Conservation (phyloP, 805 yeast species). For the Hanseniaspora mollemarum region DNA sequence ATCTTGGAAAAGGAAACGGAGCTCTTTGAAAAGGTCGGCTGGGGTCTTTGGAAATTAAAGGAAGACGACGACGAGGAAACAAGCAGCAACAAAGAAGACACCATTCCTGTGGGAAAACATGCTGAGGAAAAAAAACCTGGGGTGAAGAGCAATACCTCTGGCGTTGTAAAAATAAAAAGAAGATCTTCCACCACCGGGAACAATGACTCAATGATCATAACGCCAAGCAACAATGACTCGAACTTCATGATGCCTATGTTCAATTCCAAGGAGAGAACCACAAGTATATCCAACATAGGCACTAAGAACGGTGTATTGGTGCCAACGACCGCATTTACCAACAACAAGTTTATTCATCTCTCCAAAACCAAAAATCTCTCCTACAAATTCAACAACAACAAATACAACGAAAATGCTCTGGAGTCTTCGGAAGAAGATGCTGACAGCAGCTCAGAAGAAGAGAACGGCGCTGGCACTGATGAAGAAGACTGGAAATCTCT, state of each 20-base stretch:
- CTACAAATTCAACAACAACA: not conserved
- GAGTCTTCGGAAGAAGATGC: slow-evolving; percentile 11
- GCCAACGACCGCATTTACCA: slow-evolving; percentile 16
- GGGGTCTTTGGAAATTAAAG: slow-evolving; percentile 84
- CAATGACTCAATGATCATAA: not conserved
- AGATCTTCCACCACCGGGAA: slow-evolving; percentile 21
- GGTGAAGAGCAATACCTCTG: slow-evolving; percentile 15
- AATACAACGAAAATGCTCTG: slow-evolving; percentile 8
- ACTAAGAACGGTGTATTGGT: slow-evolving; percentile 2
- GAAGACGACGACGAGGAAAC: not conserved
- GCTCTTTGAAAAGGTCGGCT: slow-evolving; percentile 79
- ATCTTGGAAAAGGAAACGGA: slow-evolving; percentile 67
- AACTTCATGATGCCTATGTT: slow-evolving; percentile 9
- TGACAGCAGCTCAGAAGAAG: not conserved
- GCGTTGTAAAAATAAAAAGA: slow-evolving; percentile 24
- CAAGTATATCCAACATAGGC: slow-evolving; percentile 1
- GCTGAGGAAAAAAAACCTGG: not conserved
- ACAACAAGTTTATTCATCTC: slow-evolving; percentile 9
- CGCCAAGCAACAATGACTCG: slow-evolving; percentile 7
- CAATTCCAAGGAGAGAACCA: slow-evolving; percentile 2
- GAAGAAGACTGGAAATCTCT: slow-evolving; percentile 94
- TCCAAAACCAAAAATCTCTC: not conserved
- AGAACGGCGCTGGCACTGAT: slow-evolving; percentile 54
- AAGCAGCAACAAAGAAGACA: not conserved
- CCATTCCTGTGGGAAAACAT: not conserved